Conservation (phyloP, 202 grass and related monocot species). For the Brachypodium distachyon region DNA sequence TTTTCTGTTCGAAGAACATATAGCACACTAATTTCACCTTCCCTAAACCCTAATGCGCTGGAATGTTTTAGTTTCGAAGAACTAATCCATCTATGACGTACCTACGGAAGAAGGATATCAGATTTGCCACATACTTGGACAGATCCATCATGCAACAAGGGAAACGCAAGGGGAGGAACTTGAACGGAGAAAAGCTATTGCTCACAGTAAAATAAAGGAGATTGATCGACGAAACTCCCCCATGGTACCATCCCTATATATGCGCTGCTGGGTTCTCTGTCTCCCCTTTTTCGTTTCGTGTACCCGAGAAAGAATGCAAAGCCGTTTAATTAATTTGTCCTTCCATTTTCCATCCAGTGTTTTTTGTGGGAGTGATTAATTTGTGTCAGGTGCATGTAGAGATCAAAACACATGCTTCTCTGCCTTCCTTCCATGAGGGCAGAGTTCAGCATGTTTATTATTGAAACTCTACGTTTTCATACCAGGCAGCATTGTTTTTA, state of each 20-base stretch:
- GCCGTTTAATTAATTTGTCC: neutral
- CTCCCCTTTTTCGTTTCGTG: too few species aligned
- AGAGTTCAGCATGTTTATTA: too few species aligned
- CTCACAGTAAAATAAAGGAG: neutral
- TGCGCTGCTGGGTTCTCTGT: too few species aligned
- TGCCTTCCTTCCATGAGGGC: neutral
- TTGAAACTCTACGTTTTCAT: too few species aligned
- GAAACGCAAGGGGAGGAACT: neutral
- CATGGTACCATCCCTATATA: too few species aligned
- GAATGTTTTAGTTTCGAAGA: neutral
- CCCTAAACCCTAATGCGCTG: neutral
- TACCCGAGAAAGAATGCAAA: neutral
- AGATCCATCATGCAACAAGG: neutral
- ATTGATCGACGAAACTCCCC: neutral
- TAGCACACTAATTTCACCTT: neutral
- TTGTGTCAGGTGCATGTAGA: neutral
- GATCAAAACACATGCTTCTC: neutral
- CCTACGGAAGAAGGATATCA: slow-evolving; percentile 31
- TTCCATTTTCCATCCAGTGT: neutral
- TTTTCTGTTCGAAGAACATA: neutral
- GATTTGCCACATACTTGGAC: slow-evolving; percentile 3
- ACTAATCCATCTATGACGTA: neutral
- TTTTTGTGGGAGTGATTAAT: neutral
- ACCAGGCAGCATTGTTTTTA: too few species aligned
- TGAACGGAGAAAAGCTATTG: neutral